Conservation (phyloP, 495 filamentous ascomycete species). For the Tuber magnatum region DNA sequence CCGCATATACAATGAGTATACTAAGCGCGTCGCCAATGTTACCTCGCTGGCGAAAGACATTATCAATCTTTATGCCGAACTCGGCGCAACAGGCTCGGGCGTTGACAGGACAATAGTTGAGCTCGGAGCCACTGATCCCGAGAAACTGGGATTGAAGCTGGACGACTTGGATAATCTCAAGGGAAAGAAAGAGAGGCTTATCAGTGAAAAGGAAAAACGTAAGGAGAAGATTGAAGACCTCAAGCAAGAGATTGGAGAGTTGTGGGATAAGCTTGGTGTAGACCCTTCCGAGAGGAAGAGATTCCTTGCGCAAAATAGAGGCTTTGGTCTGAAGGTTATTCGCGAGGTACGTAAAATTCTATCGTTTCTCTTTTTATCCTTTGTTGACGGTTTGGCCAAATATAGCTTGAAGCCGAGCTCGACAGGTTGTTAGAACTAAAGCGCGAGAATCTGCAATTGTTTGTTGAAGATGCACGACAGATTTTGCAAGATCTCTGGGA, state of each 20-base stretch:
- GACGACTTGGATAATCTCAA: constrained; percentile 70
- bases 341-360: constrained; percentile 20
- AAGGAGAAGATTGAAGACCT: constrained; percentile 75
- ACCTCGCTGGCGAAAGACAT: constrained; percentile 70
- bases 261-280: constrained; percentile 84
- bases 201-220: constrained; percentile 89
- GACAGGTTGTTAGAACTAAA: constrained; percentile 82
- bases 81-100: constrained; percentile 85
- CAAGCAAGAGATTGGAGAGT: constrained; percentile 60
- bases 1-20: constrained; percentile 91
- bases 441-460: constrained; percentile 85
- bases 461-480: constrained; percentile 86
- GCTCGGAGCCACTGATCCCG: constrained; percentile 77
- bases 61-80: constrained; percentile 88
- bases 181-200: constrained; percentile 66
- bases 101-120: constrained; percentile 83
- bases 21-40: constrained; percentile 67
- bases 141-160: constrained; percentile 85
- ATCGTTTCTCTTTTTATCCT: not conserved
- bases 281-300: constrained; percentile 73
- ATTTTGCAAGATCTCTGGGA: constrained; percentile 94
- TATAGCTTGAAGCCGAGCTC: constrained; percentile 68
- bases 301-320: constrained; percentile 62
- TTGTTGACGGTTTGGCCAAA: constrained; percentile 34
- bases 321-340: constrained; percentile 28